Evolutionary conservation across 139 green algal genomes (phyloP), one percentile per base, ranked within the genome.

Genomic region (Bryopsis sp.): DNA sequence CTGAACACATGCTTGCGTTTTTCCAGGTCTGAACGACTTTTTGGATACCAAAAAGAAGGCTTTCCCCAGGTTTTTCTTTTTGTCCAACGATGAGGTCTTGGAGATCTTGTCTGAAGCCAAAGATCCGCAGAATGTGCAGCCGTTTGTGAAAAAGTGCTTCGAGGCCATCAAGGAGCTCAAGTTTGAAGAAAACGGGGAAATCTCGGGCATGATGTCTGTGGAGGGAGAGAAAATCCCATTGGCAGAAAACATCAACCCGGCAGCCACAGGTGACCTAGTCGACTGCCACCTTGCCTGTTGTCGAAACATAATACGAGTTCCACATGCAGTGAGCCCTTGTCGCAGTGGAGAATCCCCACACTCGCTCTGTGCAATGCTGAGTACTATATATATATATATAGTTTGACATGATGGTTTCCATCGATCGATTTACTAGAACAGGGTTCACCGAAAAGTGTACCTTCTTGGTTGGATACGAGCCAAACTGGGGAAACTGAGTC

Each of bases 31-130:
- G 26, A 82, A 79, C 36, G 87, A 93, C 48, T 93, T 90, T 80
- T 74, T 92, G 38, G 87, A 93, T 73, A 92, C 85, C 61, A 93
- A 93, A 76, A 74, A 84, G 32, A 76, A 90, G 28, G 87, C 87
- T 24, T 92, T 93, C 78, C 85, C 85, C 1, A 47, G 86, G 54
- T 93, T 93, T 78, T 93, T 90, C 74, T 93, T 93, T 74, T 70
- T 93, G 15, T 92, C 87, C n/a, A 90, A 92, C 64, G 81, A 87
- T 46, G 80, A 84, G 72, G 74, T 86, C 63, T 73, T 86, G 54
- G 78, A 86, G 81, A 93, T 93, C 48, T 67, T 93, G 54, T 82
- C 72, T 1, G 87, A 93, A 71, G 90, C 87, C 36, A 90, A 88
- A 77, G 87, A 93, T 76, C 87, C 87, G 15, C 75, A 79, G 50